These are phyloP conservation scores for Tulasnella calospora DNA, from an alignment of 768 basidiomycete species.

Conservation along the genomic window DNA sequence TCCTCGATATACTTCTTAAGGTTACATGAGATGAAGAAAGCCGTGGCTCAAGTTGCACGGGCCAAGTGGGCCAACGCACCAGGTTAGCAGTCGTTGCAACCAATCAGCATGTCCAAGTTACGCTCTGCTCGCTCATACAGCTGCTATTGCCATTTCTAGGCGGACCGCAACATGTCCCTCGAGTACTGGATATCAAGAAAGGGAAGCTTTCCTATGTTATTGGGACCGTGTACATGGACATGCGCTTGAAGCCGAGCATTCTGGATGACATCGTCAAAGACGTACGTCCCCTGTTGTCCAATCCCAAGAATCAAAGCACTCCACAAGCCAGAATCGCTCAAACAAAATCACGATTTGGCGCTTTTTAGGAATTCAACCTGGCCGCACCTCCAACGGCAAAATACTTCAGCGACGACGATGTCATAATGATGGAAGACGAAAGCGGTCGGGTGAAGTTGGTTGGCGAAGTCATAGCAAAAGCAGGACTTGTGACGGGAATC, in stretches of 20 bases:
- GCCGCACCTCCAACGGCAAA: slow-evolving; percentile 73
- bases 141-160: slow-evolving; percentile 41
- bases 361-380: slow-evolving; percentile 76
- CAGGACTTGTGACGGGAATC: slow-evolving; percentile 79
- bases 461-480: slow-evolving; percentile 56
- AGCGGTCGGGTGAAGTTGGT: slow-evolving; percentile 86
- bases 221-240: slow-evolving; percentile 97
- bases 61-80: slow-evolving; percentile 49
- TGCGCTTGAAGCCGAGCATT: slow-evolving; percentile 98
- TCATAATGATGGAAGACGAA: slow-evolving; percentile 90
- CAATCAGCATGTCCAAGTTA: background rate
- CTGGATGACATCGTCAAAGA: slow-evolving; percentile 90
- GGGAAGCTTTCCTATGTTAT: slow-evolving; percentile 83
- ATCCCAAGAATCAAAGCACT: background rate
- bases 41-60: slow-evolving; percentile 48
- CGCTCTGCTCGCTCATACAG: background rate
- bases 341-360: background rate
- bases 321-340: background rate
- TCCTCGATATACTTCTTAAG: slow-evolving; percentile 67
- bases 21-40: slow-evolving; percentile 46
- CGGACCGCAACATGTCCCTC: slow-evolving; percentile 62
- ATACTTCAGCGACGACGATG: slow-evolving; percentile 71
- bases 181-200: slow-evolving; percentile 82
- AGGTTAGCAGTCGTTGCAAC: too few species aligned
- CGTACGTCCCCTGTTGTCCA: slow-evolving; percentile 48